Evolutionary conservation across 495 filamentous ascomycete genomes (phyloP).

Genomic region (Xylaria grammica): DNA sequence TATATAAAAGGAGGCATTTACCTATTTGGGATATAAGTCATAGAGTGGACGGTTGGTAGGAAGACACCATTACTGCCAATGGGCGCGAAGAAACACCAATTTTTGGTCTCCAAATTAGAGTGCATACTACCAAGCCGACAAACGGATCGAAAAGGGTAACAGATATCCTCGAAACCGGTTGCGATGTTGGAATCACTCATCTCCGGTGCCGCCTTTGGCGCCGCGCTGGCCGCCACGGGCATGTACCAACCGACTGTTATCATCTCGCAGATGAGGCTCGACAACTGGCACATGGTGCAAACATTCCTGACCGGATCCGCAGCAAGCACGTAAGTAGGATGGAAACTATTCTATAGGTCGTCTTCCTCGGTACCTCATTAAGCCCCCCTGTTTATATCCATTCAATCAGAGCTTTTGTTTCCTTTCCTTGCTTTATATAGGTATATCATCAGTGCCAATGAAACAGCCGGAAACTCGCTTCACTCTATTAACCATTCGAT

Average conservation of each 20-base stretch:
- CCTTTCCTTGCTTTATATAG: too few relatives aligned
- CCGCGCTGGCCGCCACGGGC: constrained; percentile 57
- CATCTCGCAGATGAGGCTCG: constrained; percentile 56
- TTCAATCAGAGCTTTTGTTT: too few relatives aligned
- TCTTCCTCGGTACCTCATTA: too few relatives aligned
- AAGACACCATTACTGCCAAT: background rate
- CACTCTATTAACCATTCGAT: background rate
- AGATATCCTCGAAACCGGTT: background rate
- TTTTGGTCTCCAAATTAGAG: background rate
- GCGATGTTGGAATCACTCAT: constrained; percentile 30
- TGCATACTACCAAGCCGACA: constrained; percentile 1
- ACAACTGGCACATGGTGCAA: constrained; percentile 63
- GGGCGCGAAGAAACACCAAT: too few relatives aligned
- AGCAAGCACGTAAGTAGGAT: constrained; percentile 55
- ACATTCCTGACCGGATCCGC: constrained; percentile 61
- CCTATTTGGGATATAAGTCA: background rate
- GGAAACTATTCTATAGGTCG: too few relatives aligned
- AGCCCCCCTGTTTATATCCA: too few relatives aligned
- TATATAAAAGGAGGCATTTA: background rate
- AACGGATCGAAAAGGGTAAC: constrained; percentile 22
- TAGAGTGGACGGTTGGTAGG: background rate
- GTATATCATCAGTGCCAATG: too few relatives aligned
- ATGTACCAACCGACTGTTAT: constrained; percentile 60
- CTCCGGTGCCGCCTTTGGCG: constrained; percentile 59
- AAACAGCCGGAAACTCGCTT: background rate